Percentiles rank a stretch among this genome's conserved stretches.
Conservation (phyloP, 2,329 filamentous ascomycete genomes). For the Cladosporium sp. region DNA sequence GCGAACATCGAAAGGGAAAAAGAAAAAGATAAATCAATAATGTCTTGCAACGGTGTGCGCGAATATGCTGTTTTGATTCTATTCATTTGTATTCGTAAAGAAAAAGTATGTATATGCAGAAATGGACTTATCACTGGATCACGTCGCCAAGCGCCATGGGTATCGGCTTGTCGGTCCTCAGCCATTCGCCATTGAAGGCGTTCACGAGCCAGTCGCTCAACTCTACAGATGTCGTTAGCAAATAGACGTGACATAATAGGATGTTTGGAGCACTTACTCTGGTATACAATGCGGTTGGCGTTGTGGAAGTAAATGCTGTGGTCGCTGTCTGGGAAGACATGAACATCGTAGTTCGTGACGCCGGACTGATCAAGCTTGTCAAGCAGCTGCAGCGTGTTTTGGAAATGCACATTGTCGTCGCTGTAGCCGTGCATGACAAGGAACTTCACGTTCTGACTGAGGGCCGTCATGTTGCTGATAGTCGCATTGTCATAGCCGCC, state of each 20-base stretch:
- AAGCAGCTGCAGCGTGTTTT: conserved; percentile 85
- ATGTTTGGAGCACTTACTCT: conserved; percentile 65
- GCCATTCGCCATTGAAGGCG: conserved; percentile 96
- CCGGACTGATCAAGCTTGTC: conserved; percentile 80
- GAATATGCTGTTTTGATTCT: not conserved
- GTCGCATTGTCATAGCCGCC: conserved; percentile 74
- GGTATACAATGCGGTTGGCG: conserved; percentile 86
- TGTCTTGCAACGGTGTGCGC: not conserved
- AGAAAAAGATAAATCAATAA: not conserved
- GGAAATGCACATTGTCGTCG: conserved; percentile 97
- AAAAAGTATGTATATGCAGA: not conserved
- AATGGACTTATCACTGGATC: conserved; percentile 8
- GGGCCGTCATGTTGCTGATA: conserved; percentile 72
- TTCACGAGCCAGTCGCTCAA: conserved; percentile 90
- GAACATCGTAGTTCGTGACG: conserved; percentile 93
- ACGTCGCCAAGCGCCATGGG: conserved; percentile 40
- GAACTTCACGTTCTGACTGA: conserved; percentile 80
- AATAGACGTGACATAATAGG: not conserved
- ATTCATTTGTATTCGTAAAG: conserved; percentile 16
- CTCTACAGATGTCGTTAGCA: conserved; percentile 52
- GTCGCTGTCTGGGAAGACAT: conserved; percentile 94
- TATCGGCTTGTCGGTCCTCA: conserved; percentile 58
- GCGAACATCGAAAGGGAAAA: not conserved
- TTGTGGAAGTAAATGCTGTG: conserved; percentile 95
- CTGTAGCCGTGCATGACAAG: conserved; percentile 94